Conservation (phyloP, 108 stramenopile genomes). For the Fragilariopsis cylindrus region DNA sequence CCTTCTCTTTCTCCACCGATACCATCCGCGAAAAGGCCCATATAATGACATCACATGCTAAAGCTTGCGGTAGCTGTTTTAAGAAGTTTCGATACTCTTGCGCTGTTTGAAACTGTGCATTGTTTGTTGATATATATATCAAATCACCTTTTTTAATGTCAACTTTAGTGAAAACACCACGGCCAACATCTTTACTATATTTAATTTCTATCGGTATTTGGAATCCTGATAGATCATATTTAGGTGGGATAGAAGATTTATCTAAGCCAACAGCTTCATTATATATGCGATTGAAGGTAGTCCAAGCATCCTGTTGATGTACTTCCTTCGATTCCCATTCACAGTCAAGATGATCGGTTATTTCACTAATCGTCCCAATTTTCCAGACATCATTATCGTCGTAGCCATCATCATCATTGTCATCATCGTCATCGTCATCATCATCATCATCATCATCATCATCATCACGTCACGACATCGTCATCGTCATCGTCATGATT, state of each 20-base stretch:
- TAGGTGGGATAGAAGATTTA: conserved; percentile 3
- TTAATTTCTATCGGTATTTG: conserved; percentile 9
- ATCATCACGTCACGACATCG: neutral
- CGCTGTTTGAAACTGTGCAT: conserved; percentile 18
- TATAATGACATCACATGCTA: conserved; percentile 29
- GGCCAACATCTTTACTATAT: neutral
- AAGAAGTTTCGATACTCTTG: conserved; percentile 21
- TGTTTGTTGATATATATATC: conserved; percentile 20
- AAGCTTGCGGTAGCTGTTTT: conserved; percentile 2
- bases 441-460: neutral
- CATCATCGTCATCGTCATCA: neutral
- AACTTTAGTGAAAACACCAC: conserved; percentile 18
- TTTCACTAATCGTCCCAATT: neutral
- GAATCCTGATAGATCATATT: conserved; percentile 2
- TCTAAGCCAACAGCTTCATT: neutral
- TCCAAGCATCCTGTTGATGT: conserved; percentile 12
- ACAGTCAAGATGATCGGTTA: neutral
- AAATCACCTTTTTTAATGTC: conserved; percentile 13
- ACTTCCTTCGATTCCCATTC: conserved; percentile 10
- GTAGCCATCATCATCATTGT: neutral
- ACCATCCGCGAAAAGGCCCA: conserved; percentile 25
- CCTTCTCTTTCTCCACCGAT: neutral
- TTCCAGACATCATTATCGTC: conserved; percentile 2
- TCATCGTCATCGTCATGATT: neutral
- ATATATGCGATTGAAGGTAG: conserved; percentile 6